A percentile compares a stretch with the other conserved stretches of the same genome.
Evolutionary conservation across 2,329 filamentous ascomycete genomes (phyloP).

Genomic region (Aspergillus sp.): DNA sequence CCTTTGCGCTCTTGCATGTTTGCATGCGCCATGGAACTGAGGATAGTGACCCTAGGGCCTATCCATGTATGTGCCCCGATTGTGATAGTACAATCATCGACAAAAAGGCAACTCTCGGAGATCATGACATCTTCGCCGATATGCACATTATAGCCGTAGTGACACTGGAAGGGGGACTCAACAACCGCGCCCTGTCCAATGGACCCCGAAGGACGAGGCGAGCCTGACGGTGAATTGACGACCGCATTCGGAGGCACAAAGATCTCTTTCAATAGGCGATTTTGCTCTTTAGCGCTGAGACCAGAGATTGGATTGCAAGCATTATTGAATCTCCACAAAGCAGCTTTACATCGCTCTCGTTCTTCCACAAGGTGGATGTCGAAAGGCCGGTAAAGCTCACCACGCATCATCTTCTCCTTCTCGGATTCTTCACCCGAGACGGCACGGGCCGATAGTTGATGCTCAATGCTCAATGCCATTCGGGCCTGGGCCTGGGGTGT

Average conservation of each 20-base stretch:
- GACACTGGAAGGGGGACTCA: constrained; percentile 85
- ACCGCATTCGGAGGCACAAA: constrained; percentile 33
- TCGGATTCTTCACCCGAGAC: constrained; percentile 59
- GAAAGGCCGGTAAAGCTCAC: constrained; percentile 76
- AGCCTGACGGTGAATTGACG: constrained; percentile 52
- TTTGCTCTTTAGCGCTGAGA: constrained; percentile 55
- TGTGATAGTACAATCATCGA: constrained; percentile 79
- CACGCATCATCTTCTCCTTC: constrained; percentile 86
- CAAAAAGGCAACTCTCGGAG: constrained; percentile 77
- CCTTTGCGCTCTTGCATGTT: constrained; percentile 74
- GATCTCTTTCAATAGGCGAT: constrained; percentile 38
- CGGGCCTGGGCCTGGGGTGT: constrained; percentile 45
- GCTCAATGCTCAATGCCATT: constrained; percentile 43
- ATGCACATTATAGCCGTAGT: constrained; percentile 92
- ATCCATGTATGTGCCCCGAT: constrained; percentile 71
- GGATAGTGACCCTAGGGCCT: constrained; percentile 83
- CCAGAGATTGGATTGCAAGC: constrained; percentile 72
- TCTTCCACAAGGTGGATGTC: constrained; percentile 76
- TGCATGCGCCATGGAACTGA: constrained; percentile 69
- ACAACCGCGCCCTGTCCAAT: constrained; percentile 76
- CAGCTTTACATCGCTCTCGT: constrained; percentile 77
- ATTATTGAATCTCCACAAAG: constrained; percentile 84
- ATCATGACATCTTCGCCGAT: constrained; percentile 85
- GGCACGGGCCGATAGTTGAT: constrained; percentile 38
- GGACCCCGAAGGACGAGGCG: constrained; percentile 54